Conservation (phyloP, 371 early-diverging fungal genomes). For the Syncephalastrum sp. region DNA sequence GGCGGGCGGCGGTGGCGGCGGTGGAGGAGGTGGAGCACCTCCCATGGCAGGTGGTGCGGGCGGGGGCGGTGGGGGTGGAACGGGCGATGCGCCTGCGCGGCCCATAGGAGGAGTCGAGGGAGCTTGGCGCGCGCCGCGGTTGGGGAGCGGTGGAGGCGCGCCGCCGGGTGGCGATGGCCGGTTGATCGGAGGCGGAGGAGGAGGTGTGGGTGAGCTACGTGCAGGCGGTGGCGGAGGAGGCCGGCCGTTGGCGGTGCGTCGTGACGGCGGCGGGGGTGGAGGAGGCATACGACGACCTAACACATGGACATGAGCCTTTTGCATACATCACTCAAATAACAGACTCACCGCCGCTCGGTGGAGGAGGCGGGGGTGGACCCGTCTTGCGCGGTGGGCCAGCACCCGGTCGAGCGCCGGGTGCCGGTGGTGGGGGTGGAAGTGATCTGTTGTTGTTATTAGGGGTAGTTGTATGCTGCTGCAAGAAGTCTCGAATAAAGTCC, state of each 20-base stretch:
- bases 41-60: conserved; percentile 6
- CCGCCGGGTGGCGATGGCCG: neutral
- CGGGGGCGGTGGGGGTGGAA: conserved; percentile 8
- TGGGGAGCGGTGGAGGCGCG: conserved; percentile 7
- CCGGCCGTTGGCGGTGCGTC: conserved; percentile 11
- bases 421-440: conserved; percentile 45
- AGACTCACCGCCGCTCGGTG: conserved; percentile 17
- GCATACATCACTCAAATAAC: too few species aligned
- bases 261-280: conserved; percentile 20
- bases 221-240: conserved; percentile 11
- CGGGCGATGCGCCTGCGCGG: neutral
- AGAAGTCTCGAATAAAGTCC: conserved; percentile 50
- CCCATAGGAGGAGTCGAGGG: conserved; percentile 3
- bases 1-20: conserved; percentile 1
- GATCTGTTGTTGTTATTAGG: neutral
- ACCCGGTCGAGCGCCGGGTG: conserved; percentile 10
- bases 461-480: conserved; percentile 33
- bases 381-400: conserved; percentile 14
- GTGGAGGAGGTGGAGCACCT: conserved; percentile 5
- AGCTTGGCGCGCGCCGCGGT: conserved; percentile 14
- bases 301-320: neutral
- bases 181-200: conserved; percentile 7
- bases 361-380: conserved; percentile 20
- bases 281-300: conserved; percentile 21
- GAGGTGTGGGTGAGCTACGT: conserved; percentile 1